Percentiles rank a stretch among this genome's conserved stretches.
These are phyloP conservation scores for Cytospora paraplurivora DNA, from an alignment of 2,329 filamentous ascomycete genomes.

Conservation along the genomic window DNA sequence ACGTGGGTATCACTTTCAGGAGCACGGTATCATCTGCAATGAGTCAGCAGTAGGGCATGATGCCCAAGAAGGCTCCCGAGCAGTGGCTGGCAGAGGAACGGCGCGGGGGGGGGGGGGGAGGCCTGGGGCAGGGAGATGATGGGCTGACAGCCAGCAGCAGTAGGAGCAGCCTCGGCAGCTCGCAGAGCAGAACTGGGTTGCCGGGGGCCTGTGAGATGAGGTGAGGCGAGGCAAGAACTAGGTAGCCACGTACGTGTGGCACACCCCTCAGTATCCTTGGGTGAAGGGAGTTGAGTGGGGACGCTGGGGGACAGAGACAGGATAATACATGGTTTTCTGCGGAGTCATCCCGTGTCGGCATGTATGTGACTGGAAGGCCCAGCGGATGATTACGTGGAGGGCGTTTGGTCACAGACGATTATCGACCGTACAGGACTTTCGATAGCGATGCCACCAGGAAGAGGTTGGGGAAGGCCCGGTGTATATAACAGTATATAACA, in stretches of 20 bases:
- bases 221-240: neutral
- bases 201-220: neutral
- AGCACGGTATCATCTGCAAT: neutral
- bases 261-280: neutral
- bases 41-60: neutral
- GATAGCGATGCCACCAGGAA: neutral
- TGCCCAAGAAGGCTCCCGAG: neutral
- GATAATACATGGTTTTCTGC: neutral
- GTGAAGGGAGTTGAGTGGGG: neutral
- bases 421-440: neutral
- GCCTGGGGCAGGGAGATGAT: neutral
- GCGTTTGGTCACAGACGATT: neutral
- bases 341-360: neutral
- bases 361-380: neutral
- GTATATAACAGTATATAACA: neutral
- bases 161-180: slow-evolving; percentile 9
- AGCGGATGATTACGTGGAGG: slow-evolving; percentile 1
- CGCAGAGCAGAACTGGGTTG: neutral
- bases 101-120: neutral
- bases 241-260: neutral
- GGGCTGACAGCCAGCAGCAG: neutral
- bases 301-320: too few species aligned
- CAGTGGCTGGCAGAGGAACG: neutral
- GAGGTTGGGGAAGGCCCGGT: neutral
- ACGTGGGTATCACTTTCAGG: neutral